Base-by-base conservation (phyloP, 116 monocot species). In the Zostera marina region DNA sequence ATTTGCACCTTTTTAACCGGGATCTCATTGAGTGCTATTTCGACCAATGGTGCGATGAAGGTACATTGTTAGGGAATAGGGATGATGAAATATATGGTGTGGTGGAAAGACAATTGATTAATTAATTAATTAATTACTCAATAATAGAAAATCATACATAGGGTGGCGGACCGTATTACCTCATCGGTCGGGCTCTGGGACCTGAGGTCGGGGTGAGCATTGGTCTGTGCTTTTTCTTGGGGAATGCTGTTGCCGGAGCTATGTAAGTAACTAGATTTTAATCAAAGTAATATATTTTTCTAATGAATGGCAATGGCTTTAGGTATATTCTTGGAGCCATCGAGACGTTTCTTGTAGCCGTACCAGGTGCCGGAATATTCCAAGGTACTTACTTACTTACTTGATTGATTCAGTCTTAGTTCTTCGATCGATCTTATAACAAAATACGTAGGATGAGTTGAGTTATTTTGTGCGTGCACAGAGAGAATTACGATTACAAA, bases 161-260 rank as follows among this genome's bases (percentile, higher is more conserved):
- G 94, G 94, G 94, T 72, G 94, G 94, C 64, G 94, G 94, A 15
- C 94, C 94, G 38, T 94, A 94, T 75, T 94, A 94, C 70, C 88
- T 94, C 32, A 94, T 94, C 69, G 94, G 94, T 48, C 74, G 94
- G 59, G 94, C 94, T 45, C 81, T 94, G 68, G 94, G 94, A 58
- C 94, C 94, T 55, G 94, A 94, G 82, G 94, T 94, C 79, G 94
- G 94, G 25, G 88, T 94, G 53, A 94, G 94, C 58, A 94, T 94
- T 65, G 94, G 94, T 26, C 73, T 94, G 47, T 94, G 94, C 60
- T 94, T 94, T 53, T 88, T 94, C 48, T 82, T 94, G 64, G 93
- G 94, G 54, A 94, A 94, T 80, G 94, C 94, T 61, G 88, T 94
- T 75, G 94, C 94, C 63, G 94, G 94, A 68, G 65, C 94, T 62